Conservation (phyloP, 306 rosid genomes). For the Hylodesmum podocarpum region DNA sequence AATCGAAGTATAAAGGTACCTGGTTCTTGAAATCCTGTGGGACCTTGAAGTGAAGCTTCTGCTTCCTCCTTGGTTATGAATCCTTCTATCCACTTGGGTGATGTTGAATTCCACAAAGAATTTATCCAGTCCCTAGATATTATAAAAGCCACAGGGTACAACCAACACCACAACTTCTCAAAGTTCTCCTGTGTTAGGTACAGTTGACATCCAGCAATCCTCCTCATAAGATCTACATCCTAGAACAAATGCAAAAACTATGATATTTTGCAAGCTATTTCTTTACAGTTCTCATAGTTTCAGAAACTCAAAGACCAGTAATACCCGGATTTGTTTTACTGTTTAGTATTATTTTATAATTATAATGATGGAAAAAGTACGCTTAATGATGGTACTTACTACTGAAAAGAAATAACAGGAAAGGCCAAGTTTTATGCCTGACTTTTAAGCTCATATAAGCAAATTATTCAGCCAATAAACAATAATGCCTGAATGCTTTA, state of each 20-base stretch:
- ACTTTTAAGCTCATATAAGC: neutral
- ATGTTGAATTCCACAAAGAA: constrained; percentile 75
- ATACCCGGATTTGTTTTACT: neutral
- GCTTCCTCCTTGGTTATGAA: constrained; percentile 95
- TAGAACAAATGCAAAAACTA: constrained; percentile 33
- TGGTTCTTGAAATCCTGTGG: constrained; percentile 79
- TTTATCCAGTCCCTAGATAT: constrained; percentile 72
- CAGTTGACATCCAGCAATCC: constrained; percentile 78
- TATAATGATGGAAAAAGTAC: neutral
- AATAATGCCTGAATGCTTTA: neutral
- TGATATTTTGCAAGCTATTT: neutral
- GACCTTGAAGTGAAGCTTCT: constrained; percentile 83
- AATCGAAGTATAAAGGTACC: constrained; percentile 92
- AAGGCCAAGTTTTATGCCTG: neutral
- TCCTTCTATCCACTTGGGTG: constrained; percentile 97
- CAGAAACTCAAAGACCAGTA: constrained; percentile 3
- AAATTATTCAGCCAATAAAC: neutral
- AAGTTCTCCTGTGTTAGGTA: constrained; percentile 70
- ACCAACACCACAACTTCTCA: constrained; percentile 97
- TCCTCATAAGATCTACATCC: constrained; percentile 84
- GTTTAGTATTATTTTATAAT: neutral
- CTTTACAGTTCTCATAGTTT: neutral
- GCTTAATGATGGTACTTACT: neutral
- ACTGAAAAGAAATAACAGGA: constrained; percentile 8
- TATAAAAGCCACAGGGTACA: constrained; percentile 81